phyloP scores from a whole-genome alignment of 1,284 basidiomycete species.

The Malassezia furfur region DNA sequence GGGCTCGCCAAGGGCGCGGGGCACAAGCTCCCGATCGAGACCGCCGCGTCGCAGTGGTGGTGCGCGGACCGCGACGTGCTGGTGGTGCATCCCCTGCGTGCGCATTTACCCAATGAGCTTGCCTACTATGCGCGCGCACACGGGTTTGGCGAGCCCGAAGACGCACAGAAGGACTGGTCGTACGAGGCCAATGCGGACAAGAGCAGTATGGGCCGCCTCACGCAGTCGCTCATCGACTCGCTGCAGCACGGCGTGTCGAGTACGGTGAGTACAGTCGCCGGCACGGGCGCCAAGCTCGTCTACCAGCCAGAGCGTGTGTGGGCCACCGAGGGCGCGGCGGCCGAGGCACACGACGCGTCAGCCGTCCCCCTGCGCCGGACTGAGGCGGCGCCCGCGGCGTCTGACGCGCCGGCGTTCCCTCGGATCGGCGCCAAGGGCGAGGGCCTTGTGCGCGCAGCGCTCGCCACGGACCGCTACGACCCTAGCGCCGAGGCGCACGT shows the following conservation, averaged over 20 bases:
- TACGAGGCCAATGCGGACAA: slow-evolving; percentile 26
- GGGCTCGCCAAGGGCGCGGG: slow-evolving; percentile 35
- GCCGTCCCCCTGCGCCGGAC: slow-evolving; percentile 1
- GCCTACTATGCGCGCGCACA: slow-evolving; percentile 22
- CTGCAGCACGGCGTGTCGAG: slow-evolving; percentile 38
- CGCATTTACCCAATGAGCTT: slow-evolving; percentile 26
- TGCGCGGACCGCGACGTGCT: slow-evolving; percentile 20
- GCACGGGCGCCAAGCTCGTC: slow-evolving; percentile 40
- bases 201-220: slow-evolving; percentile 29
- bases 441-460: slow-evolving; percentile 23
- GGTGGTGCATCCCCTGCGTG: slow-evolving; percentile 27
- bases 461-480: slow-evolving; percentile 16
- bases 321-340: neutral
- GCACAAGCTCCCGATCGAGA: slow-evolving; percentile 35
- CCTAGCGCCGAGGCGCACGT: slow-evolving; percentile 7
- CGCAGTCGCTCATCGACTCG: slow-evolving; percentile 34
- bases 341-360: neutral
- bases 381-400: neutral
- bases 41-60: slow-evolving; percentile 28
- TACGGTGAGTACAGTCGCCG: slow-evolving; percentile 37
- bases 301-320: slow-evolving; percentile 17
- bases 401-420: slow-evolving; percentile 7
- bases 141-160: neutral
- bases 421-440: slow-evolving; percentile 28
- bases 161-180: neutral